A percentile compares a stretch with the other conserved stretches of the same genome.
These are phyloP conservation scores for Pistacia vera DNA, from an alignment of 345 rosid genomes.

Conservation along the genomic window DNA sequence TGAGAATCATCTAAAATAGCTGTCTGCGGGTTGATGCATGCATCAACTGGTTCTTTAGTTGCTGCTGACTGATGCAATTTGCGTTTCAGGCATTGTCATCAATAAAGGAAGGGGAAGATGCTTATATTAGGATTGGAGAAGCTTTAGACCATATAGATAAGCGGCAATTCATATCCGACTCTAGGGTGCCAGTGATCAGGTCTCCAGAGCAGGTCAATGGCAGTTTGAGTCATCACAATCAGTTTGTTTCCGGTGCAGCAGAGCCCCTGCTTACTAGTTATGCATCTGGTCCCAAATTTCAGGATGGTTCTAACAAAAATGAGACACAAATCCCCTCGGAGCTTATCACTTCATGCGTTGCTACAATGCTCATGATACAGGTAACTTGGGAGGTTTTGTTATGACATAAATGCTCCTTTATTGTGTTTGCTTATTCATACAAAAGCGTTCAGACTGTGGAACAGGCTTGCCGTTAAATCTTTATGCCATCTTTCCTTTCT, in stretches of 20 bases:
- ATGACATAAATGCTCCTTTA: not conserved
- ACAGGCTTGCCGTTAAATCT: no score
- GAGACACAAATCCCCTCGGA: conserved; percentile 68
- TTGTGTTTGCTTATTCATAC: no score
- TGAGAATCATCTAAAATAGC: not conserved
- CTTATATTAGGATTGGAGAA: conserved; percentile 56
- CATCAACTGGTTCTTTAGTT: not conserved
- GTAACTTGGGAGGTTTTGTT: conserved; percentile 33
- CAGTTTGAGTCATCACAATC: conserved; percentile 33
- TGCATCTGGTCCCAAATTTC: conserved; percentile 31
- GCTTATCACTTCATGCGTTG: conserved; percentile 82
- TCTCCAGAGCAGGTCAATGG: conserved; percentile 53
- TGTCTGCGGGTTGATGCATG: not conserved
- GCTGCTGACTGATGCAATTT: conserved; percentile 2
- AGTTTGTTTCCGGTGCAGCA: conserved; percentile 33
- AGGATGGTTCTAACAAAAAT: conserved; percentile 39
- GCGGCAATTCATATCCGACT: conserved; percentile 42
- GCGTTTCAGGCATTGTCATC: conserved; percentile 70
- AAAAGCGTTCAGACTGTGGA: no score
- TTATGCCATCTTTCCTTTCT: no score
- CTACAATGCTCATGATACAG: conserved; percentile 87
- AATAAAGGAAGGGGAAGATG: conserved; percentile 79
- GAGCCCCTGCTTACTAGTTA: conserved; percentile 32
- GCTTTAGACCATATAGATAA: conserved; percentile 63
- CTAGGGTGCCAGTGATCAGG: conserved; percentile 30